phyloP scores from a whole-genome alignment of 371 early-diverging fungal genomes.

The Mortierella sp. region DNA sequence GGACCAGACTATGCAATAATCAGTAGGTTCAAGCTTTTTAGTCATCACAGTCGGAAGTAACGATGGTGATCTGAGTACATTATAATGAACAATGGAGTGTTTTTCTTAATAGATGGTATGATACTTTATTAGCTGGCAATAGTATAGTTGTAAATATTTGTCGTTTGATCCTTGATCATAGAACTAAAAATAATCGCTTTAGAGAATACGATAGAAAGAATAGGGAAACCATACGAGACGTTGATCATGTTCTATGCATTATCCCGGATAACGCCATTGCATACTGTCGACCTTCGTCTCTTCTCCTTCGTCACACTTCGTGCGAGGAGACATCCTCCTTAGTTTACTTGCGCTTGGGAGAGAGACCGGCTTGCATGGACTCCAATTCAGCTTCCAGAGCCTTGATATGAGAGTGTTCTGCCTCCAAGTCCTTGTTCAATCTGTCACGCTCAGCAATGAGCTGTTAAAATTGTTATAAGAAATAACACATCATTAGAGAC shows the following conservation, averaged over 20 bases:
- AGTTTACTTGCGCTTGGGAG: constrained; percentile 58
- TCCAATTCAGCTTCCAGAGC: constrained; percentile 87
- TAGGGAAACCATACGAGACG: background rate
- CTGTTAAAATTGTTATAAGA: constrained; percentile 53
- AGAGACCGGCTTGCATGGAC: constrained; percentile 63
- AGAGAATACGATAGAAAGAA: background rate
- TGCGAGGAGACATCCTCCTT: background rate
- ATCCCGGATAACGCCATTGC: constrained; percentile 1
- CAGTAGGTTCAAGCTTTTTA: too few relatives aligned
- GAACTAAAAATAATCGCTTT: background rate
- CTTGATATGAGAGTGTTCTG: constrained; percentile 91
- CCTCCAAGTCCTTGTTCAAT: constrained; percentile 95
- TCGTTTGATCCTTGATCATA: constrained; percentile 1
- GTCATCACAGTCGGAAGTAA: too few relatives aligned
- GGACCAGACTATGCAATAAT: too few relatives aligned
- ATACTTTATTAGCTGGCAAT: background rate
- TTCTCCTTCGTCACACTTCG: background rate
- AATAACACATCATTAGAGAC: background rate
- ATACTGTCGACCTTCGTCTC: background rate
- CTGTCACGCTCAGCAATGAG: constrained; percentile 95
- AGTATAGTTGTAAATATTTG: background rate
- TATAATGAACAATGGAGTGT: too few relatives aligned
- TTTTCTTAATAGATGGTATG: too few relatives aligned
- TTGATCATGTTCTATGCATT: background rate
- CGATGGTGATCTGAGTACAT: too few relatives aligned